Evolutionary conservation across 441 rosid genomes (phyloP), one percentile per base, ranked within the genome.

Genomic region (Bruguiera hainesii): DNA sequence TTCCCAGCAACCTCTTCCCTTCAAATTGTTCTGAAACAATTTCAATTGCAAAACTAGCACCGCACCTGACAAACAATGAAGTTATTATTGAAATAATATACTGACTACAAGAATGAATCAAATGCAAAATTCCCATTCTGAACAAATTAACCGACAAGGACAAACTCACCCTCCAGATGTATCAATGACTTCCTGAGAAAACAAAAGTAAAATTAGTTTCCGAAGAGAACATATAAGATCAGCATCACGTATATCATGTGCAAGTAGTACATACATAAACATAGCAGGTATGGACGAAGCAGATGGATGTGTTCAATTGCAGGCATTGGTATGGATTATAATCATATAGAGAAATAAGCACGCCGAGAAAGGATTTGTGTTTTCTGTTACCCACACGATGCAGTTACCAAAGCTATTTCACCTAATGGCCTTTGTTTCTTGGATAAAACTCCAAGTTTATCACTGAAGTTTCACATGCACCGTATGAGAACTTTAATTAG

Each of bases 111-210:
- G 16, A 11, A 13, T 13, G 6, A 0, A 10, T 23, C 0, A 66
- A 23, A 67, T 5, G 3, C n/a, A 11, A 6, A 26, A 33, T 23
- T 20, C 16, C 18, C 55, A 61, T 29, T 39, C 18, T 9, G 58
- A 56, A n/a, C 28, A 64, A 28, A 50, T 7, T 52, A 25, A 18
- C 5, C 19, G 6, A 39, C 19, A 61, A 16, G 59, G 78, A 64
- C 62, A 25, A 46, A 78, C 86, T 81, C 69, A 88, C 97, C 98
- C 97, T 75, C 98, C 95, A 68, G 97, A 89, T 59, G 95, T 93
- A 72, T 93, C 98, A 4, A 76, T 68, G 31, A 93, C 95, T 73
- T 87, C 89, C 98, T 93, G 87, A 20, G 72, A 75, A 50, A 61
- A 56, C 25, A 26, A 70, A 71, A 35, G 4, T 7, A 46, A 35